Evolutionary conservation across 2,329 filamentous ascomycete genomes (phyloP).

Genomic region (Elsinoe necatrix): DNA sequence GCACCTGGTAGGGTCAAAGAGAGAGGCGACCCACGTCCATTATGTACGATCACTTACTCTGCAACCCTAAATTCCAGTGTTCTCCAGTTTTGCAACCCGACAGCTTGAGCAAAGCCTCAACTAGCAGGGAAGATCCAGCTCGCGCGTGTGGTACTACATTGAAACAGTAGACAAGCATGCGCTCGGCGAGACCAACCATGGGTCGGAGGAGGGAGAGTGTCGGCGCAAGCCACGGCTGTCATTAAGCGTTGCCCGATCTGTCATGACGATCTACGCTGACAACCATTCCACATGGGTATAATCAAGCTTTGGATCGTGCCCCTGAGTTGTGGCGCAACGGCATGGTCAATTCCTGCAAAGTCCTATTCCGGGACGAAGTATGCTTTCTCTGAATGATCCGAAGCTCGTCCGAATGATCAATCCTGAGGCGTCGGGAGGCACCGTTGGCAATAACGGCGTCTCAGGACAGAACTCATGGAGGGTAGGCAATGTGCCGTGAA

Average conservation of each 20-base stretch:
- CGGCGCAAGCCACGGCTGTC: conserved; percentile 5
- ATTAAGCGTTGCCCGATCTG: not conserved
- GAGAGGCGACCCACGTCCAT: not conserved
- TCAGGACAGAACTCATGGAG: not conserved
- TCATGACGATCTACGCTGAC: not conserved
- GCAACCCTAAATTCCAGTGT: not conserved
- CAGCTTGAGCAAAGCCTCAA: not conserved
- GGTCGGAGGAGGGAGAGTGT: not conserved
- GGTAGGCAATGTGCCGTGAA: not conserved
- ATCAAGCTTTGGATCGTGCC: not conserved
- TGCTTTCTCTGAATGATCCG: not conserved
- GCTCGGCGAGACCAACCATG: not conserved
- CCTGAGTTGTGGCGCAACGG: not conserved
- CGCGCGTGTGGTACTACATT: not conserved
- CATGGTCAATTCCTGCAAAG: not conserved
- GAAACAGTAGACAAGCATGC: conserved; percentile 8
- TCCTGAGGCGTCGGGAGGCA: not conserved
- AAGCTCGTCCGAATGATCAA: not conserved
- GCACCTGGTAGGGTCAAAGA: conserved; percentile 1
- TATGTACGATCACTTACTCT: conserved; percentile 2
- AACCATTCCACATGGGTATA: not conserved
- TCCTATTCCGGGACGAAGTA: conserved; percentile 4
- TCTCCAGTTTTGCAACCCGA: conserved; percentile 5
- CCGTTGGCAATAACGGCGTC: not conserved
- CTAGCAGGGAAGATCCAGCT: not conserved